phyloP scores from a whole-genome alignment of 176 grass and related monocot genomes.

The Oryza punctata region DNA sequence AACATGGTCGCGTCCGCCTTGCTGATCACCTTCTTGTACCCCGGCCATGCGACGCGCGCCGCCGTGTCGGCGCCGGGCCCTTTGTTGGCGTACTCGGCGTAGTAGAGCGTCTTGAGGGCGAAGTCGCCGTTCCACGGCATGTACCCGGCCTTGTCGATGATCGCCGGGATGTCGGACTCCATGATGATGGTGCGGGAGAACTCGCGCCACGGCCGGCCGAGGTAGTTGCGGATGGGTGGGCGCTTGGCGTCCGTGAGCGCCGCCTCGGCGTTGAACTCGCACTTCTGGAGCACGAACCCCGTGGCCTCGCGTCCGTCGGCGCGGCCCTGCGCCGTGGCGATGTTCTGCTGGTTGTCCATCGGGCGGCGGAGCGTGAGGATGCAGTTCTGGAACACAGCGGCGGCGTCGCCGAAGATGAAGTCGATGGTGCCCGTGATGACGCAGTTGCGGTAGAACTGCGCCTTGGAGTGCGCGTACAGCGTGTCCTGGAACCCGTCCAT shows the following conservation, averaged over 20 bases:
- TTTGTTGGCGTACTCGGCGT: constrained; percentile 72
- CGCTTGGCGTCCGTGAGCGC: constrained; percentile 29
- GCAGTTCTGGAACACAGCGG: constrained; percentile 91
- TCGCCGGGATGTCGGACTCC: constrained; percentile 70
- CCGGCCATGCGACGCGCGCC: constrained; percentile 58
- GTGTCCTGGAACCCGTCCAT: constrained; percentile 97
- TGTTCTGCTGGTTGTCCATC: constrained; percentile 85
- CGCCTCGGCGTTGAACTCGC: constrained; percentile 57
- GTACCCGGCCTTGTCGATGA: constrained; percentile 76
- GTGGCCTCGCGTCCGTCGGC: constrained; percentile 64
- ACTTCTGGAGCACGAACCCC: constrained; percentile 90
- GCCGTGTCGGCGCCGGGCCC: constrained; percentile 53
- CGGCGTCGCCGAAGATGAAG: constrained; percentile 92
- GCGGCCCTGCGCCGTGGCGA: constrained; percentile 87
- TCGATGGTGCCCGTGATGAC: constrained; percentile 78
- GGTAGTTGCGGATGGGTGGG: constrained; percentile 53
- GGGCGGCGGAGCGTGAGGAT: constrained; percentile 66
- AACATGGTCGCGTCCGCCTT: constrained; percentile 51
- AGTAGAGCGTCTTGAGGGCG: constrained; percentile 70
- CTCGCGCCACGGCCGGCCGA: constrained; percentile 77
- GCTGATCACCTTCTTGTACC: constrained; percentile 63
- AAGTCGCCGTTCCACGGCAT: constrained; percentile 80
- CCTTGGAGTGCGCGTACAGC: constrained; percentile 82
- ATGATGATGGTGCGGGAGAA: constrained; percentile 74
- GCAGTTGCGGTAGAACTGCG: constrained; percentile 93